Conservation (phyloP, 2,329 filamentous ascomycete species). For the Cladosporium sp. region DNA sequence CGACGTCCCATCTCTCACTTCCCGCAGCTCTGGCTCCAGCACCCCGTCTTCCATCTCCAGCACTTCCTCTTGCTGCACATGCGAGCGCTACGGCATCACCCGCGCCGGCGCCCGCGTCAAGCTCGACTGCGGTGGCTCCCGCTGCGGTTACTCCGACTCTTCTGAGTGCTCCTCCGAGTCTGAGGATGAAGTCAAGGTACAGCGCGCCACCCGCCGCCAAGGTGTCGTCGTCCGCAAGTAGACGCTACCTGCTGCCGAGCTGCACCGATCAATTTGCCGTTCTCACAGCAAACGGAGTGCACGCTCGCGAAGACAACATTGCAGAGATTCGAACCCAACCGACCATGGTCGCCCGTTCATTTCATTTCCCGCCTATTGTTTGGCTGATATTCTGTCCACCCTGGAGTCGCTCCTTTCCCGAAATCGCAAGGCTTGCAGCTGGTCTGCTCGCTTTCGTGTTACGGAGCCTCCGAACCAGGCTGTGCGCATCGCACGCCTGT, state of each 20-base stretch:
- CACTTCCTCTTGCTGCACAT: constrained; percentile 69
- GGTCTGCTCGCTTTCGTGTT: constrained; percentile 14
- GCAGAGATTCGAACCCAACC: constrained; percentile 4
- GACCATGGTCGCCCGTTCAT: constrained; percentile 14
- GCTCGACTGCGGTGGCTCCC: constrained; percentile 88
- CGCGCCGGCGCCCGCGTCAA: constrained; percentile 86
- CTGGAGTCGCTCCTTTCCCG: background rate
- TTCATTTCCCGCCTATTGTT: constrained; percentile 15
- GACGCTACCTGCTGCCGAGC: background rate
- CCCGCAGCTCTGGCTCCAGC: constrained; percentile 68
- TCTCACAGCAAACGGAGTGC: background rate
- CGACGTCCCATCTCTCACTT: constrained; percentile 56
- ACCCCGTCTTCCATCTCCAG: constrained; percentile 57
- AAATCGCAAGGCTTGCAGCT: constrained; percentile 7
- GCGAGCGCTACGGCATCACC: constrained; percentile 95
- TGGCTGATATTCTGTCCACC: constrained; percentile 13
- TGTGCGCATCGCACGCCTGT: background rate
- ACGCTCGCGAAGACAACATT: background rate
- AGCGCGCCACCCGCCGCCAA: constrained; percentile 45
- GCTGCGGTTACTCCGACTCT: constrained; percentile 77
- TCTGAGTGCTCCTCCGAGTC: constrained; percentile 68
- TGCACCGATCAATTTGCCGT: background rate
- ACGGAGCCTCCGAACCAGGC: constrained; percentile 12
- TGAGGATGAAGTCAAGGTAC: constrained; percentile 54
- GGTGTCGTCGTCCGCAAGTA: constrained; percentile 45